phyloP scores from a whole-genome alignment of 148 eudicot species.

The Fagopyrum homotropicum region DNA sequence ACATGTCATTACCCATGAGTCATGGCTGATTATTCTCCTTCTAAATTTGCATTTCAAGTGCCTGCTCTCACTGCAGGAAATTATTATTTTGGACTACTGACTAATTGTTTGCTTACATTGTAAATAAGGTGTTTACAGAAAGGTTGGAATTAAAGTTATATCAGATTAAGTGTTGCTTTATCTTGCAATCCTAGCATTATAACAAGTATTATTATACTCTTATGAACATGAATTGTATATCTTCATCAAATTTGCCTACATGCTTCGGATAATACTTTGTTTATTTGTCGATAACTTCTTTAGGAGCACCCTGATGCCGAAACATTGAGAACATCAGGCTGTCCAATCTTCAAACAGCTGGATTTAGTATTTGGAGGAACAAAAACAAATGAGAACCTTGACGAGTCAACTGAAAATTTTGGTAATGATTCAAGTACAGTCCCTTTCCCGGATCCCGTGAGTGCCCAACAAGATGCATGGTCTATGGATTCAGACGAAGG shows the following conservation, averaged over 20 bases:
- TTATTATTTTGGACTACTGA: neutral
- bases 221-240: too few relatives aligned
- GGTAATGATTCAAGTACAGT: slow-evolving; percentile 16
- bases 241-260: too few relatives aligned
- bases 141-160: too few relatives aligned
- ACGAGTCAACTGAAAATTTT: slow-evolving; percentile 24
- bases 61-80: neutral
- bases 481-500: slow-evolving; percentile 48
- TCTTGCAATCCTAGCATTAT: too few relatives aligned
- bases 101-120: neutral
- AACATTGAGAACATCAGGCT: slow-evolving; percentile 46
- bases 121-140: too few relatives aligned
- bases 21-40: neutral
- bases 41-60: neutral
- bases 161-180: too few relatives aligned
- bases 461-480: slow-evolving; percentile 28
- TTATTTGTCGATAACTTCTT: neutral
- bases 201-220: too few relatives aligned
- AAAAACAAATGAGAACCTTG: slow-evolving; percentile 18
- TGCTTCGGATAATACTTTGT: neutral
- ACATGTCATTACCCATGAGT: neutral
- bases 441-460: slow-evolving; percentile 25
- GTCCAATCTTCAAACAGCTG: slow-evolving; percentile 60
- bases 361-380: slow-evolving; percentile 44
- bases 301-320: slow-evolving; percentile 86